phyloP scores from a whole-genome alignment of 2,329 filamentous ascomycete genomes.

The Aspergillus fumigatiaffinis region DNA sequence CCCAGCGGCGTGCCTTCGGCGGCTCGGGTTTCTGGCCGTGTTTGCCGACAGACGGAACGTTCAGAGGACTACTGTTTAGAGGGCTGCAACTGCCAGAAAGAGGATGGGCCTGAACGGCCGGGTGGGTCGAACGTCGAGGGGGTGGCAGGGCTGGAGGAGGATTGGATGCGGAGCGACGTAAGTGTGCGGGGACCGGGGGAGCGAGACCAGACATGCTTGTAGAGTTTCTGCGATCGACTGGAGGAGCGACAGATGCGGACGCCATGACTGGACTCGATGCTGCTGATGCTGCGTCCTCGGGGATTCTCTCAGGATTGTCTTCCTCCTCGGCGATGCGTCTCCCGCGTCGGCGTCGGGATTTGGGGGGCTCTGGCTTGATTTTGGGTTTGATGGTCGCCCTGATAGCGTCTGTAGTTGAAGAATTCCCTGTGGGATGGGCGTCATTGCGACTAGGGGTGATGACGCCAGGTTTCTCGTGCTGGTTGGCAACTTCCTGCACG shows the following conservation, averaged over 20 bases:
- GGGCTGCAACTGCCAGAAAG: constrained; percentile 25
- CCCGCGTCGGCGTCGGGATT: constrained; percentile 41
- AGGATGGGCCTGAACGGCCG: constrained; percentile 17
- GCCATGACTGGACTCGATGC: constrained; percentile 9
- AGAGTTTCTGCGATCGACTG: constrained; percentile 21
- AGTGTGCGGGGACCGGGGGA: constrained; percentile 18
- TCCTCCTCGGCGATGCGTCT: constrained; percentile 31
- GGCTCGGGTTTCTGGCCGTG: constrained; percentile 35
- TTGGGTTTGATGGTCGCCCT: constrained; percentile 22
- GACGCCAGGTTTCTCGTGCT: constrained; percentile 77
- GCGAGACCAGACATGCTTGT: constrained; percentile 20
- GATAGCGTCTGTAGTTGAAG: constrained; percentile 16
- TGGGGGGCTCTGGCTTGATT: constrained; percentile 40
- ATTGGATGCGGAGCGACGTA: constrained; percentile 31
- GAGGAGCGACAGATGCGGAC: constrained; percentile 2
- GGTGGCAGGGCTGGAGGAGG: constrained; percentile 41
- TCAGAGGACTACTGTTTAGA: constrained; percentile 2
- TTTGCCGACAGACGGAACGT: constrained; percentile 9
- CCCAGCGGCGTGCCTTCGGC: constrained; percentile 41
- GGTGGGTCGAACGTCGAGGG: constrained; percentile 35
- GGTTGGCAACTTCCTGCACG: constrained; percentile 71
- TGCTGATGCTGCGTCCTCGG: constrained; percentile 21
- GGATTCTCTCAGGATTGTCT: constrained; percentile 25
- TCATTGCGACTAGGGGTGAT: constrained; percentile 69
- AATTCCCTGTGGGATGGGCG: constrained; percentile 15